Evolutionary conservation across 306 rosid genomes (phyloP).

Genomic region (Quercus cerris): DNA sequence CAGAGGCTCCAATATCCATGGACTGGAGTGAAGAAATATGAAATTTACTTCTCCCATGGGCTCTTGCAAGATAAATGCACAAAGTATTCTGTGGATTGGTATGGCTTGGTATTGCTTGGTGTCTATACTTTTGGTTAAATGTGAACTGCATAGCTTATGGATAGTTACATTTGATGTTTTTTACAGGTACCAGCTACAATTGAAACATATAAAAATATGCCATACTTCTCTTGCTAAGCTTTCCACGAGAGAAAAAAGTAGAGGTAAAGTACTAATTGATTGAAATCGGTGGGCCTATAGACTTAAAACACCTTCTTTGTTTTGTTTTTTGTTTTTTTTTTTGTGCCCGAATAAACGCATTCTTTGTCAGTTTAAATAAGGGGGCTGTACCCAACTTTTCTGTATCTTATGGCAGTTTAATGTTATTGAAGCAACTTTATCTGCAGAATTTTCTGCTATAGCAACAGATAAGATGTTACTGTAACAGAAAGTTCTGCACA

Average conservation of each 20-base stretch:
- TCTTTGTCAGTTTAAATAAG: neutral
- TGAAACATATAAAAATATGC: neutral
- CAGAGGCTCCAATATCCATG: constrained; percentile 23
- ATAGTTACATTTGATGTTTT: neutral
- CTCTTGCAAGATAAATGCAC: constrained; percentile 8
- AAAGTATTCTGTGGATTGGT: neutral
- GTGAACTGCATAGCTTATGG: neutral
- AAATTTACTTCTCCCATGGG: constrained; percentile 5
- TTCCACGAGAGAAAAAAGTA: neutral
- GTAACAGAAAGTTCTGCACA: too few relatives aligned
- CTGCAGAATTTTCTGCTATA: too few relatives aligned
- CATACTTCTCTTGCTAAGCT: neutral
- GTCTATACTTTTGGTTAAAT: neutral
- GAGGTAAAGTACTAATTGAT: neutral
- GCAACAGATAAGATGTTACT: too few relatives aligned
- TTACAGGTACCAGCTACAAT: neutral
- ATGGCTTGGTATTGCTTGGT: neutral
- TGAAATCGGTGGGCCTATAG: neutral
- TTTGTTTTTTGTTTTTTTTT: too few relatives aligned
- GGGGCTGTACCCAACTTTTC: neutral
- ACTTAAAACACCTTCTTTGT: neutral
- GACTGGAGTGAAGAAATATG: constrained; percentile 54
- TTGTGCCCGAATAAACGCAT: neutral
- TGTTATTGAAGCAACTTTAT: neutral
- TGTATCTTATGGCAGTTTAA: neutral